A percentile compares a stretch with the other conserved stretches of the same genome.
phyloP scores from a whole-genome alignment of 257 asterid genomes.

The Ehretia macrophylla region DNA sequence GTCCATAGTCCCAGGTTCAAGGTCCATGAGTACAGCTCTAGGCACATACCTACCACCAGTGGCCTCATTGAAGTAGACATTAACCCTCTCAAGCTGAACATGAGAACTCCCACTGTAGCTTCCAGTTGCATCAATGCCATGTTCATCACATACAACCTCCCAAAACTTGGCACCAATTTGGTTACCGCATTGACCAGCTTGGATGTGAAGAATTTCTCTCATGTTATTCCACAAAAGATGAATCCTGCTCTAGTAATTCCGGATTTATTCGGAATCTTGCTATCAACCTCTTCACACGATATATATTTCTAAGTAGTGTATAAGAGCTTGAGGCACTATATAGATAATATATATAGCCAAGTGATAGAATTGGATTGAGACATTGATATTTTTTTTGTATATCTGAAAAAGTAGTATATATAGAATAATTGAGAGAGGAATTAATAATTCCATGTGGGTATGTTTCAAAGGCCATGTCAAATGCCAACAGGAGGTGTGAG shows the following conservation, averaged over 20 bases:
- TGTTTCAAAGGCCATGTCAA: background rate
- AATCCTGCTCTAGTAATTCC: too few species aligned
- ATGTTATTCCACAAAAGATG: too few species aligned
- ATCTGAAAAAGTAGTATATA: background rate
- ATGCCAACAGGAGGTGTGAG: background rate
- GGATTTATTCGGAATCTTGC: too few species aligned
- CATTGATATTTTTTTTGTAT: constrained; percentile 29
- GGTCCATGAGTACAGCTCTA: constrained; percentile 69
- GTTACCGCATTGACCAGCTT: constrained; percentile 78
- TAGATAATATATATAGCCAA: too few species aligned
- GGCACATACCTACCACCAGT: constrained; percentile 76
- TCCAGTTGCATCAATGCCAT: constrained; percentile 53
- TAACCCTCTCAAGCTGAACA: constrained; percentile 55
- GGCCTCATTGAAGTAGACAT: constrained; percentile 69
- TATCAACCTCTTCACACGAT: too few species aligned
- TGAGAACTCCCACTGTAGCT: constrained; percentile 42
- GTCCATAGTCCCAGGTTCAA: constrained; percentile 77
- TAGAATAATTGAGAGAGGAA: background rate
- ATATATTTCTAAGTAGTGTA: too few species aligned
- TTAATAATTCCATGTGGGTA: background rate
- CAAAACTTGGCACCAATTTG: constrained; percentile 76
- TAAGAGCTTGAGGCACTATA: background rate
- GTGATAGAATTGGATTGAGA: constrained; percentile 29
- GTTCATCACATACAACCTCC: constrained; percentile 71
- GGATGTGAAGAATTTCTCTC: constrained; percentile 77